Evolutionary conservation across 208 protist genomes (phyloP), one percentile per base, ranked within the genome.

Genomic region (Trypanosoma platydactyli): DNA sequence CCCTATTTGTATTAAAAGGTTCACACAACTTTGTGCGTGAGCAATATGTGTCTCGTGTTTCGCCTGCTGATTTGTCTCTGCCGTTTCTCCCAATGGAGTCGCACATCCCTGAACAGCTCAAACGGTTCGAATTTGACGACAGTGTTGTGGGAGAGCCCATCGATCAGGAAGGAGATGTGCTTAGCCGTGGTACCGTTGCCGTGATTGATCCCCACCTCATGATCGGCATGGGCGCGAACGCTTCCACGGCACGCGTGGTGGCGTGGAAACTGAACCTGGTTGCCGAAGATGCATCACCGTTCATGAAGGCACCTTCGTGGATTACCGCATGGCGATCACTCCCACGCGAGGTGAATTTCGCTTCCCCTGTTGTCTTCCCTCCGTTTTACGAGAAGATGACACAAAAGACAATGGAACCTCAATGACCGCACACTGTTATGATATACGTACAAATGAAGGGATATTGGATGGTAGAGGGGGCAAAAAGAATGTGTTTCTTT

Each of bases 191-290:
- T 15, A 76, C 82, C 5, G 83, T 94, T 58, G 77, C 94, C 59
- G 79, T 88, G 45, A 57, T 91, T 11, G 85, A 95, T 50, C 90
- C 90, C 13, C 84, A 91, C 60, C 57, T 95, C 51, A 79, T 95
- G 79, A 83, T 92, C 78, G 90, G 64, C 1, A 86, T 94, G 51
- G 84, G 87, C 1, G 42, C 73, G 15, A 93, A 95, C 69, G 63
- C 89, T 30, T 88, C 85, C 1, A 29, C 59, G 0, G 35, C 80
- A 38, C 68, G 33, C 24, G 78, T 87, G 53, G 79, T 88, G 7
- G 62, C 91, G n/a, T 92, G 91, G 51, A 82, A 76, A 27, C 57
- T 92, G 9, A 81, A 92, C 58, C 64, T 94, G 20, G 83, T 95
- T 15, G 13, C 70, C 4, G 76, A 89, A 73, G 54, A 70, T 18